Percentiles rank a stretch among this genome's conserved stretches.
These are phyloP conservation scores for Rhizophora mangle DNA, from an alignment of 345 rosid species.

Conservation along the genomic window DNA sequence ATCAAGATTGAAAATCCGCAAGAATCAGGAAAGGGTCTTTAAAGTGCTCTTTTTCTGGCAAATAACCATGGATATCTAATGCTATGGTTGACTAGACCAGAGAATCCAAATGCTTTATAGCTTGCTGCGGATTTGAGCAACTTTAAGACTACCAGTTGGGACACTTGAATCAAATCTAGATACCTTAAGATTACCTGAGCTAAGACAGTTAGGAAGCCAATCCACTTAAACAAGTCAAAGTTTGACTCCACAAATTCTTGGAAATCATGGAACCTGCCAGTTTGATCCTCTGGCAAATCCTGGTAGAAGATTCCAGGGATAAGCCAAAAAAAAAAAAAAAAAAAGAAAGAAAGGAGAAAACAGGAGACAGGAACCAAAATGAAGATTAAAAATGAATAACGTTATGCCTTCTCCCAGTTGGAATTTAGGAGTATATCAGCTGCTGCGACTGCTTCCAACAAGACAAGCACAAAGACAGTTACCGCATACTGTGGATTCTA, in stretches of 20 bases:
- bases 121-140: too few species aligned
- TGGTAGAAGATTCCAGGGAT: conserved; percentile 1
- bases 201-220: conserved; percentile 31
- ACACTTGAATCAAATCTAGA: not conserved
- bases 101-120: too few species aligned
- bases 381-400: not conserved
- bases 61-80: not conserved
- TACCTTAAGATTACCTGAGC: conserved; percentile 37
- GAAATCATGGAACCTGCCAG: conserved; percentile 48
- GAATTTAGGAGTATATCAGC: conserved; percentile 51
- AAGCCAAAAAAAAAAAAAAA: not conserved
- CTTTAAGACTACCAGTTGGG: too few species aligned
- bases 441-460: conserved; percentile 36
- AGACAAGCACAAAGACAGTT: conserved; percentile 36
- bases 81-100: not conserved
- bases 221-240: conserved; percentile 41
- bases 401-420: conserved; percentile 48
- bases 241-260: conserved; percentile 47
- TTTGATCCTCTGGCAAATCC: conserved; percentile 66
- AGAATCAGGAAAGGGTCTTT: too few species aligned
- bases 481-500: conserved; percentile 29
- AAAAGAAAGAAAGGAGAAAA: not conserved
- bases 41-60: too few species aligned
- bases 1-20: too few species aligned
- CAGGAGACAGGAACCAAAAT: not conserved